Evolutionary conservation across 768 basidiomycete species (phyloP).

Genomic region (Amanita pallidorosea): DNA sequence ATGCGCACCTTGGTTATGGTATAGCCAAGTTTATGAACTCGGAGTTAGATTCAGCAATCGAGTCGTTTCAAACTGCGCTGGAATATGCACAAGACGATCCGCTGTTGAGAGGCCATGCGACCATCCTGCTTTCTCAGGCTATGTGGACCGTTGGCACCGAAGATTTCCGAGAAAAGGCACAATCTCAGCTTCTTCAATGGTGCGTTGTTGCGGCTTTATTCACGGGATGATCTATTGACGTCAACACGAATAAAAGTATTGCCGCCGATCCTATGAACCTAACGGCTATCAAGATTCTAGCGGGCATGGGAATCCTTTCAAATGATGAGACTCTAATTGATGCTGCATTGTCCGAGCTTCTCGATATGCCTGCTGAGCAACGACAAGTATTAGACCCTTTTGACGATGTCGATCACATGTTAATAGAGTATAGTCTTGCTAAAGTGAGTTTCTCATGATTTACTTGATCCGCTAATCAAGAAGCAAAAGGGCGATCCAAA

Average conservation of each 20-base stretch:
- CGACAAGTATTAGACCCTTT: constrained; percentile 57
- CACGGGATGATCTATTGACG: constrained; percentile 2
- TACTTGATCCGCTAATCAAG: background rate
- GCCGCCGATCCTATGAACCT: constrained; percentile 69
- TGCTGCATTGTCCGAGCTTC: constrained; percentile 77
- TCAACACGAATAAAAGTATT: constrained; percentile 38
- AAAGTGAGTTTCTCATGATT: constrained; percentile 36
- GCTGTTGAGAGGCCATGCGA: constrained; percentile 52
- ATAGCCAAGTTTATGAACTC: constrained; percentile 59
- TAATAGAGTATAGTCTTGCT: constrained; percentile 62
- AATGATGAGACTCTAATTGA: constrained; percentile 73
- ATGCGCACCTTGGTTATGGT: constrained; percentile 62
- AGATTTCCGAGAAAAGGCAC: constrained; percentile 69
- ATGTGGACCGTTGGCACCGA: constrained; percentile 76
- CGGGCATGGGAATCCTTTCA: constrained; percentile 83
- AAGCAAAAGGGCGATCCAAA: constrained; percentile 31
- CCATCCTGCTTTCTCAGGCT: constrained; percentile 72
- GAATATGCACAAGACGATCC: constrained; percentile 38
- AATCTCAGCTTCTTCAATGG: constrained; percentile 76
- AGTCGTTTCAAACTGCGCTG: constrained; percentile 57
- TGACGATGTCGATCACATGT: constrained; percentile 60
- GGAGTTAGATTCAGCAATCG: constrained; percentile 52
- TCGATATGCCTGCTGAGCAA: constrained; percentile 55
- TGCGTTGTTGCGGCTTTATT: constrained; percentile 21
- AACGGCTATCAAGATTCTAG: constrained; percentile 71